Conservation (phyloP, 2,329 filamentous ascomycete species). For the Dactylonectria macrodidyma region DNA sequence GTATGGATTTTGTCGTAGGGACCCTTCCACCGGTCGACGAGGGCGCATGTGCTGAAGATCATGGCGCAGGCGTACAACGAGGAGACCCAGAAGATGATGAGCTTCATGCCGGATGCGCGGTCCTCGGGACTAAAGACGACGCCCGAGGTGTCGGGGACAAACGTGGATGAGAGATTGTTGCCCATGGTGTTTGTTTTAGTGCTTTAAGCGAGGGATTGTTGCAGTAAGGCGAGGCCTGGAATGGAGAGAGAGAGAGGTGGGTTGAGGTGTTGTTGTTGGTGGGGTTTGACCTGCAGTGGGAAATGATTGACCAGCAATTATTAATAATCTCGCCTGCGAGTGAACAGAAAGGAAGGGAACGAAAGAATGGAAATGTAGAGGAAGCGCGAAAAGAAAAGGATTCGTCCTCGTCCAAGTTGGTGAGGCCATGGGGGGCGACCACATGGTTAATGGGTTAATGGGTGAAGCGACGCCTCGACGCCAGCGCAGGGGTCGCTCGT, state of each 20-base stretch:
- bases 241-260: background rate
- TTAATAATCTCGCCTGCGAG: slow-evolving; percentile 45
- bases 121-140: slow-evolving; percentile 53
- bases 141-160: slow-evolving; percentile 56
- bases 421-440: slow-evolving; percentile 3
- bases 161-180: slow-evolving; percentile 57
- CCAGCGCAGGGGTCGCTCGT: slow-evolving; percentile 37
- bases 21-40: slow-evolving; percentile 61
- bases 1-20: slow-evolving; percentile 53
- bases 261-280: background rate
- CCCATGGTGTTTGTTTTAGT: slow-evolving; percentile 53
- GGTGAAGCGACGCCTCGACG: slow-evolving; percentile 13
- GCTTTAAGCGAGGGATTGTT: background rate
- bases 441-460: too few relatives aligned
- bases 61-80: slow-evolving; percentile 57
- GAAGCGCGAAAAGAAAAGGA: slow-evolving; percentile 38
- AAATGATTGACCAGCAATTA: slow-evolving; percentile 29
- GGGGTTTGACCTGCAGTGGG: background rate
- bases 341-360: slow-evolving; percentile 35
- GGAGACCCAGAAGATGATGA: slow-evolving; percentile 54
- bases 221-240: too few relatives aligned
- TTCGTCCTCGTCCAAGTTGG: slow-evolving; percentile 16
- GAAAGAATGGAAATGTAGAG: slow-evolving; percentile 9
- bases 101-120: slow-evolving; percentile 47
- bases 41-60: slow-evolving; percentile 59